phyloP scores from a whole-genome alignment of 2,329 filamentous ascomycete species.

The Paramyrothecium roridum region DNA sequence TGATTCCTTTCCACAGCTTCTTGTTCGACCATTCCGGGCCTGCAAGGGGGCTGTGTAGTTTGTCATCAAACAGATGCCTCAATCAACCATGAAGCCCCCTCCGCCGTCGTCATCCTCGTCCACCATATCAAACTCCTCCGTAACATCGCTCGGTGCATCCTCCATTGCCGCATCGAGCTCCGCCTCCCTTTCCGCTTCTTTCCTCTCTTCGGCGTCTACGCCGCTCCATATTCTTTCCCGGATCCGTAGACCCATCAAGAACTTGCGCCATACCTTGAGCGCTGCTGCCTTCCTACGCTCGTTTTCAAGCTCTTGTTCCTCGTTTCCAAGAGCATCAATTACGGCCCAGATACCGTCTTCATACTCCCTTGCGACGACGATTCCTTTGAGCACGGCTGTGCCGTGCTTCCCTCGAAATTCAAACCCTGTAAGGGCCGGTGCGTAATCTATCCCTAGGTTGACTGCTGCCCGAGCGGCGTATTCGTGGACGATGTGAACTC shows the following conservation, averaged over 20 bases:
- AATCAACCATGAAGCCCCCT: conserved; percentile 41
- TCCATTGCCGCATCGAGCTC: conserved; percentile 31
- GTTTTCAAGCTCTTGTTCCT: conserved; percentile 61
- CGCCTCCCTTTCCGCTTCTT: conserved; percentile 30
- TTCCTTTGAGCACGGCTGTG: conserved; percentile 76
- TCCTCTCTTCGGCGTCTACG: conserved; percentile 45
- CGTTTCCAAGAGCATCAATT: conserved; percentile 63
- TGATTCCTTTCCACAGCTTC: no score
- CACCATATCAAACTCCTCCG: conserved; percentile 39
- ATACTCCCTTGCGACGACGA: conserved; percentile 71
- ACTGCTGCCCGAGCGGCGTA: conserved; percentile 69
- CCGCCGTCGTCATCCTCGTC: conserved; percentile 32
- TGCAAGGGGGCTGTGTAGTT: background rate
- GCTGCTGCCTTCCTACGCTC: conserved; percentile 72
- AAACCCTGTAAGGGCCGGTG: conserved; percentile 87
- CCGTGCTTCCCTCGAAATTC: conserved; percentile 82
- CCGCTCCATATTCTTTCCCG: conserved; percentile 67
- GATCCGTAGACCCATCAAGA: conserved; percentile 75
- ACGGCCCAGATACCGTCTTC: conserved; percentile 69
- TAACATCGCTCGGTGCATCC: conserved; percentile 35
- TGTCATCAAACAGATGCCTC: background rate
- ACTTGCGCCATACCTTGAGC: conserved; percentile 63
- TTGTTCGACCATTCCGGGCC: no score
- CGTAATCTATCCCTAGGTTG: conserved; percentile 77
- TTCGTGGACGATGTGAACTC: conserved; percentile 63